Conservation (phyloP, 495 filamentous ascomycete genomes). For the Aspergillus sclerotiicarbonarius region DNA sequence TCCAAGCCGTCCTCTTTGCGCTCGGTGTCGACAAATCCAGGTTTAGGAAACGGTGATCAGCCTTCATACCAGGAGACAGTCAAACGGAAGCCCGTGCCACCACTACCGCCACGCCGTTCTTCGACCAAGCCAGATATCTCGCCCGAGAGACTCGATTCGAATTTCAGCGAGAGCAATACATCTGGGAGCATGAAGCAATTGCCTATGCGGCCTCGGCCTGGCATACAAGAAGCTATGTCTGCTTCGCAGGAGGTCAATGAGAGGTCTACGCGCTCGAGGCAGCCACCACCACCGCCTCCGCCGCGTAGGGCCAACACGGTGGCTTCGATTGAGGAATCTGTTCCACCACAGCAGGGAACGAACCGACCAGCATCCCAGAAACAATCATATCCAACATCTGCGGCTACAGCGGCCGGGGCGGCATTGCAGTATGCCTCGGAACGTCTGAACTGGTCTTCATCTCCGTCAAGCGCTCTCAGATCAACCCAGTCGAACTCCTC, state of each 20-base stretch:
- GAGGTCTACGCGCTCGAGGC: constrained; percentile 20
- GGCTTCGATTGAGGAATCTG: constrained; percentile 17
- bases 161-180: constrained; percentile 1
- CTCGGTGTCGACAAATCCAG: constrained; percentile 28
- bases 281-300: constrained; percentile 26
- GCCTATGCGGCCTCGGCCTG: constrained; percentile 3
- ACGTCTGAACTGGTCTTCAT: constrained; percentile 25
- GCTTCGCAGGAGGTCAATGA: background rate
- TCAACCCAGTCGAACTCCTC: constrained; percentile 31
- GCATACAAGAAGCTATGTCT: background rate
- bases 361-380: constrained; percentile 18
- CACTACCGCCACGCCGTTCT: constrained; percentile 40
- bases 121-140: constrained; percentile 24
- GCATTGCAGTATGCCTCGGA: constrained; percentile 38
- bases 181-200: background rate
- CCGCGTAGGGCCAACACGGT: constrained; percentile 37
- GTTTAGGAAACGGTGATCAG: constrained; percentile 9
- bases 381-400: constrained; percentile 15
- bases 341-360: constrained; percentile 8
- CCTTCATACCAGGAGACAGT: constrained; percentile 19
- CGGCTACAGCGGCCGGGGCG: constrained; percentile 20
- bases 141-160: constrained; percentile 13
- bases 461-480: constrained; percentile 20
- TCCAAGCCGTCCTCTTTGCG: constrained; percentile 67
- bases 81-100: constrained; percentile 45